phyloP scores from a whole-genome alignment of 164 flowering plant genomes.

The Cinnamomum chago region DNA sequence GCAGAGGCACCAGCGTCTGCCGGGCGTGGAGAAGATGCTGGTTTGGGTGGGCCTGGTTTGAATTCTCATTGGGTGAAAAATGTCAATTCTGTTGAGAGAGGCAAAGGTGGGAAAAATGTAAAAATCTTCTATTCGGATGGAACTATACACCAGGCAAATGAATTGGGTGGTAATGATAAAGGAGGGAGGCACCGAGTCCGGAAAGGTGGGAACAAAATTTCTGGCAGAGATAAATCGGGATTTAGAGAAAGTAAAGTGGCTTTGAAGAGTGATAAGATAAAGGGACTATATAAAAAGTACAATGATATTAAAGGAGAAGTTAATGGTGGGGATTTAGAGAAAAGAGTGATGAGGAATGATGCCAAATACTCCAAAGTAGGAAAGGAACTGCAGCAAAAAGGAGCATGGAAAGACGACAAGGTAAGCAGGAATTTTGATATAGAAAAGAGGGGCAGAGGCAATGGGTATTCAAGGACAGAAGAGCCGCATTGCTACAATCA shows the following conservation, averaged over 20 bases:
- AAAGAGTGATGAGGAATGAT: not conserved
- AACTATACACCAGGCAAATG: not conserved
- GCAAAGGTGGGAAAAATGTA: not conserved
- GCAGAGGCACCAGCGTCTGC: slow-evolving; percentile 4
- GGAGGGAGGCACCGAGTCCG: not conserved
- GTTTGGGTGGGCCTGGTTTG: not conserved
- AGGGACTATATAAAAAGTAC: not conserved
- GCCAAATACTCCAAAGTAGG: not conserved
- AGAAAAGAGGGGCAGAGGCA: slow-evolving; percentile 7
- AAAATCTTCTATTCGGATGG: not conserved
- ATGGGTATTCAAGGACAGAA: slow-evolving; percentile 2
- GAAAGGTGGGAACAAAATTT: not conserved
- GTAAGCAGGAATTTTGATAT: not conserved
- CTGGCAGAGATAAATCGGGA: slow-evolving; percentile 6
- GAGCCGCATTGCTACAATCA: not conserved
- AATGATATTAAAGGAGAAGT: not conserved
- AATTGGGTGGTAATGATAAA: slow-evolving; percentile 3
- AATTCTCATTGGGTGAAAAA: not conserved
- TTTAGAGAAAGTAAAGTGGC: slow-evolving; percentile 5
- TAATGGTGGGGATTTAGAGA: slow-evolving; percentile 1
- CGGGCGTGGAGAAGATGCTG: not conserved
- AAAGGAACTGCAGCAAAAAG: not conserved
- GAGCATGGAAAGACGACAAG: slow-evolving; percentile 7
- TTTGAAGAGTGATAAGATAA: not conserved
- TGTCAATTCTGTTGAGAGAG: not conserved